phyloP scores from a whole-genome alignment of 345 rosid genomes.

The Syzygium jambos region DNA sequence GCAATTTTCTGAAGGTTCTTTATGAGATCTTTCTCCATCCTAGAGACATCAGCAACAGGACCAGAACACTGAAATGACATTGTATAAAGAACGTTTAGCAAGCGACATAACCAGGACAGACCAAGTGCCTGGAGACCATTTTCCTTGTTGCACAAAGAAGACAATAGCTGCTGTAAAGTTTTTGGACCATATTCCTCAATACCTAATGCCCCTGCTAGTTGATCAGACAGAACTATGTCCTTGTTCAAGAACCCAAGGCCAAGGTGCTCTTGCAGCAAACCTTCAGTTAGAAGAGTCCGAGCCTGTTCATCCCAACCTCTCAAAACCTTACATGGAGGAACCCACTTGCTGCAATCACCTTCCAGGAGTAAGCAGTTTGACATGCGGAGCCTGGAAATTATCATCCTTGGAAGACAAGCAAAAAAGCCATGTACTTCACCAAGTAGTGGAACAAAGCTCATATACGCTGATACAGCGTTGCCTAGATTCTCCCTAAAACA shows the following conservation, averaged over 20 bases:
- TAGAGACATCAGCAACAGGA: constrained; percentile 19
- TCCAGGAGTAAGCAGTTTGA: constrained; percentile 76
- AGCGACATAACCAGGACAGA: constrained; percentile 59
- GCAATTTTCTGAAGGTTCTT: constrained; percentile 47
- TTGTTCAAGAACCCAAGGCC: constrained; percentile 79
- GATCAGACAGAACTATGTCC: constrained; percentile 70
- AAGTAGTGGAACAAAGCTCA: constrained; percentile 85
- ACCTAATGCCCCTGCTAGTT: constrained; percentile 77
- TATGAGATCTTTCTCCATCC: constrained; percentile 30
- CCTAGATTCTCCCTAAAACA: constrained; percentile 74
- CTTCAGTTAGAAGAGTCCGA: constrained; percentile 43
- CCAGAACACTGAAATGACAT: constrained; percentile 45
- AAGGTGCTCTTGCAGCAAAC: constrained; percentile 66
- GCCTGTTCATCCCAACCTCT: constrained; percentile 84
- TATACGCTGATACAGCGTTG: constrained; percentile 67
- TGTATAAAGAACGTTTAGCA: constrained; percentile 47
- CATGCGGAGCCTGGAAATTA: constrained; percentile 54
- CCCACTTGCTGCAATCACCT: constrained; percentile 63
- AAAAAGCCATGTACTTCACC: constrained; percentile 98
- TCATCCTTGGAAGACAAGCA: constrained; percentile 67
- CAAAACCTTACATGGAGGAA: constrained; percentile 90
- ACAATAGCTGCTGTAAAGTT: constrained; percentile 52
- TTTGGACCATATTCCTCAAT: constrained; percentile 71
- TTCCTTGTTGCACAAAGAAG: constrained; percentile 42
- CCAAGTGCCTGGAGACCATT: constrained; percentile 62